Evolutionary conservation across 257 asterid genomes (phyloP), one percentile per base, ranked within the genome.

Genomic region (Solanum bukasovii): DNA sequence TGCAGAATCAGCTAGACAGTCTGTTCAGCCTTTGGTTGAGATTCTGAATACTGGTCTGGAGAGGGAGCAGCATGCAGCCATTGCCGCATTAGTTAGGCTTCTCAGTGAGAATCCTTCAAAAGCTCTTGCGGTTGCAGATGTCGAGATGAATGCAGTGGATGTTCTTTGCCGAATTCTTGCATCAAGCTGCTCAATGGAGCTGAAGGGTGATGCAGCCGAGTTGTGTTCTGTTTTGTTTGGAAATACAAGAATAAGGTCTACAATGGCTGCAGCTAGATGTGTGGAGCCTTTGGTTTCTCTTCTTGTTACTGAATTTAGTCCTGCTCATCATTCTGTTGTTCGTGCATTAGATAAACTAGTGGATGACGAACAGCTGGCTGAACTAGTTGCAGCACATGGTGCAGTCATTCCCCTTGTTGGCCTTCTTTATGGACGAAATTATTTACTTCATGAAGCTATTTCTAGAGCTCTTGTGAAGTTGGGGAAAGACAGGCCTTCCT

Each of bases 61-160:
- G 94, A 97, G 96, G 90, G 99, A 97, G 92, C 99, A 97, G 84
- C 99, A 97, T 89, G 99, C 99, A 89, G 98, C 99, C 79, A 96
- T 97, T 87, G 99, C 98, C 88, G 99, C 99, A 61, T 89, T 97
- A 90, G 94, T 96, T 88, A 92, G 96, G 90, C 92, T 97, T 86
- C 95, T 97, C 87, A 96, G 93, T 73, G 99, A 95, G 88, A 96
- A 97, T 89, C 95, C 99, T 65, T 96, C 99, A 9, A 95, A 92
- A 89, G 99, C 98, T 85, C 98, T 97, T 87, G 98, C 94, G 12
- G 99, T 97, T 87, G 98, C 98, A 83, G 99, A 97, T 88, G 95
- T 95, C 77, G 99, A 97, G 94, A 93, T 96, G 98, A 96, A 96
- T 88, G 99, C 99, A 1, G 95, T 97, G 40, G 99, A 97, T 37